Conservation (phyloP, 2,329 filamentous ascomycete species). For the Cladophialophora yegresii region DNA sequence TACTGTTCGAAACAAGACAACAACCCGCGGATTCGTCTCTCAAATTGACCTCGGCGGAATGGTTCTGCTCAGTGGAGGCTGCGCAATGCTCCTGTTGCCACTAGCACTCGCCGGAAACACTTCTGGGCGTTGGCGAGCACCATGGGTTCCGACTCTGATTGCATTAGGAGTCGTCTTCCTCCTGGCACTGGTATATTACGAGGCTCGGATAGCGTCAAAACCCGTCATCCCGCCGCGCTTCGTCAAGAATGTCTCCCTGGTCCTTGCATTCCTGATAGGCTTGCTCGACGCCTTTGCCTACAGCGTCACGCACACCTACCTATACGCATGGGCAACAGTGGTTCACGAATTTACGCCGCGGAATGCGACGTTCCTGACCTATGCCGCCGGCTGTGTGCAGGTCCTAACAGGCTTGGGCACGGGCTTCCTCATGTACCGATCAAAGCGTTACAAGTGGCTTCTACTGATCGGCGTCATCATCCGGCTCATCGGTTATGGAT, state of each 20-base stretch:
- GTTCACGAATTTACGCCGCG: slow-evolving; percentile 47
- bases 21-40: slow-evolving; percentile 40
- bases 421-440: slow-evolving; percentile 48
- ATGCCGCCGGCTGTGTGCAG: slow-evolving; percentile 47
- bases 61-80: slow-evolving; percentile 52
- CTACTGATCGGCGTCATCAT: slow-evolving; percentile 46
- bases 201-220: slow-evolving; percentile 48
- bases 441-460: slow-evolving; percentile 53
- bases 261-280: slow-evolving; percentile 46
- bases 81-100: slow-evolving; percentile 53
- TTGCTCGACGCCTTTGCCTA: slow-evolving; percentile 51
- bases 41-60: slow-evolving; percentile 47
- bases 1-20: slow-evolving; percentile 37
- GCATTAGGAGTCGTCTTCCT: slow-evolving; percentile 49
- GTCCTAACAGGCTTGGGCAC: slow-evolving; percentile 47
- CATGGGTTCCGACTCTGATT: slow-evolving; percentile 51
- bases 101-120: slow-evolving; percentile 50
- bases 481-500: slow-evolving; percentile 53
- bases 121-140: slow-evolving; percentile 48
- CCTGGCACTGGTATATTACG: slow-evolving; percentile 52
- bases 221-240: slow-evolving; percentile 53
- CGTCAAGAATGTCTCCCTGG: slow-evolving; percentile 49
- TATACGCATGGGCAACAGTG: slow-evolving; percentile 53
- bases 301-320: slow-evolving; percentile 51
- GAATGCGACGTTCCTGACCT: slow-evolving; percentile 49